Conservation (phyloP, 1,139 yeast species). For the Suhomyces panamericanus region DNA sequence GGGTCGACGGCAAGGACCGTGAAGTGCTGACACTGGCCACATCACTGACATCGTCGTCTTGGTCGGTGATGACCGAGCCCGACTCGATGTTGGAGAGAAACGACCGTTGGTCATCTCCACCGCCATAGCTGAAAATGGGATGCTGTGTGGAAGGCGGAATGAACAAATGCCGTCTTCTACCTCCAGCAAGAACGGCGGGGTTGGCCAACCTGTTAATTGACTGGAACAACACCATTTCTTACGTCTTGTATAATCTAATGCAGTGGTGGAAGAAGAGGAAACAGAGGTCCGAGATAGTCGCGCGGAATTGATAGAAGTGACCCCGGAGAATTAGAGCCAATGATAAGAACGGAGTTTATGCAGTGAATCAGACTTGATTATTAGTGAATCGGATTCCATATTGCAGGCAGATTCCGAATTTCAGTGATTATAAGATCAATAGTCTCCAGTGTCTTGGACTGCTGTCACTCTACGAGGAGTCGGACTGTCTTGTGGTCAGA, state of each 20-base stretch:
- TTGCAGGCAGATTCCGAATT: too few species aligned
- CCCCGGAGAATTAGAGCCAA: too few species aligned
- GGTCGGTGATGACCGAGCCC: conserved; percentile 41
- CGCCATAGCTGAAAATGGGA: conserved; percentile 65
- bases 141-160: conserved; percentile 73
- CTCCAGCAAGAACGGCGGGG: conserved; percentile 41
- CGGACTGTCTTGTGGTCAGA: too few species aligned
- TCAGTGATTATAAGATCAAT: too few species aligned
- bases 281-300: too few species aligned
- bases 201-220: conserved; percentile 45
- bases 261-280: too few species aligned
- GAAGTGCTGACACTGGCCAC: conserved; percentile 55
- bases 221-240: conserved; percentile 42
- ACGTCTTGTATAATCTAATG: too few species aligned
- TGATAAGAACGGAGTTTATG: too few species aligned
- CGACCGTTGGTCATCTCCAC: conserved; percentile 64
- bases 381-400: too few species aligned
- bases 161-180: conserved; percentile 47
- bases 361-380: too few species aligned
- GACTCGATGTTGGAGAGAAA: conserved; percentile 49
- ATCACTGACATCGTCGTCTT: conserved; percentile 47
- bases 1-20: conserved; percentile 64
- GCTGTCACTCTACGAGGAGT: too few species aligned
- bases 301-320: too few species aligned
- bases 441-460: neutral